Percentiles rank a stretch among this genome's conserved stretches.
phyloP scores from a whole-genome alignment of 2,329 filamentous ascomycete species.

The Hypoxylon sp. region DNA sequence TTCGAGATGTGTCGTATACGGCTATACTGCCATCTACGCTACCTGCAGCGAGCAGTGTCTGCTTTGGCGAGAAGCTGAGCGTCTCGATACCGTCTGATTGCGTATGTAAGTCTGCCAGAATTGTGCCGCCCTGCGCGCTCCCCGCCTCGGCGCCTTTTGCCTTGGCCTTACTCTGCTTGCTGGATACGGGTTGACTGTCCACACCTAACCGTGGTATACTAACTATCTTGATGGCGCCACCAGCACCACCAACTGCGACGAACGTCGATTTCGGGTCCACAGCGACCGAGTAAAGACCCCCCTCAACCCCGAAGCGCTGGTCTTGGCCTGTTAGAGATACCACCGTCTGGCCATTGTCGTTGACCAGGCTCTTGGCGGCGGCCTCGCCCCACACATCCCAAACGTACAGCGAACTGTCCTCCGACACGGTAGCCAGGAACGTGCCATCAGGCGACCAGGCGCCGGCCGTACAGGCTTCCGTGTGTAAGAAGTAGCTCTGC shows the following conservation, averaged over 20 bases:
- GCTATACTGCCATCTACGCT: constrained; percentile 84
- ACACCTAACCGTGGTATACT: constrained; percentile 78
- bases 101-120: constrained; percentile 86
- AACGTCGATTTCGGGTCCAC: constrained; percentile 85
- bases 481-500: constrained; percentile 94
- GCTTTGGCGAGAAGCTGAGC: constrained; percentile 69
- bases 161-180: constrained; percentile 56
- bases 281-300: constrained; percentile 90
- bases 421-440: constrained; percentile 87
- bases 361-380: constrained; percentile 68
- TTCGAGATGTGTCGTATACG: constrained; percentile 87
- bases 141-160: constrained; percentile 59
- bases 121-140: constrained; percentile 65
- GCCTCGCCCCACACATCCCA: constrained; percentile 92
- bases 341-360: constrained; percentile 73
- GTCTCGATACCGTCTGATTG: constrained; percentile 85
- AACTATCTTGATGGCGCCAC: constrained; percentile 87
- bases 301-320: constrained; percentile 92
- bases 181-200: constrained; percentile 46
- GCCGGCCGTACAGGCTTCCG: constrained; percentile 87
- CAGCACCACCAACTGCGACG: constrained; percentile 88
- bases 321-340: constrained; percentile 84
- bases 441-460: constrained; percentile 91
- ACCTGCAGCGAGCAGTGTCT: constrained; percentile 71
- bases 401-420: constrained; percentile 90